These are phyloP conservation scores for Penicillium manginii DNA, from an alignment of 495 filamentous ascomycete species.

Conservation along the genomic window DNA sequence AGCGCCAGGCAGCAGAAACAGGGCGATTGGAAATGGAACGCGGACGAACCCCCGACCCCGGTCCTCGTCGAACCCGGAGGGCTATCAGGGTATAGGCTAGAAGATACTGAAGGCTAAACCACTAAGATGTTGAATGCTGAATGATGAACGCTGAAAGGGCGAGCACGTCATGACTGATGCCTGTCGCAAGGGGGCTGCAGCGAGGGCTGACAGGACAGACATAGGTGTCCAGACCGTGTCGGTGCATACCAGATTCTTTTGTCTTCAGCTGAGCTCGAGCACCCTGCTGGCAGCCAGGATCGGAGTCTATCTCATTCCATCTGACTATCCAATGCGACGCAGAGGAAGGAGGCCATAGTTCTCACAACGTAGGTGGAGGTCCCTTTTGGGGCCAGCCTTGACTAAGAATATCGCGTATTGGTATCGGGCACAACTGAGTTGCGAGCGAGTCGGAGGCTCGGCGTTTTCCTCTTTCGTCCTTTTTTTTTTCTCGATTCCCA, in stretches of 20 bases:
- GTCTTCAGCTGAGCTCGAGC: neutral
- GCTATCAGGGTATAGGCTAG: neutral
- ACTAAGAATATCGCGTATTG: slow-evolving; percentile 6
- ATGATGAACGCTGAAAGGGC: neutral
- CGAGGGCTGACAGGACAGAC: slow-evolving; percentile 1
- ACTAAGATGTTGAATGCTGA: neutral
- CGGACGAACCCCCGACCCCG: slow-evolving; percentile 10
- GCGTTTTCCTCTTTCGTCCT: neutral
- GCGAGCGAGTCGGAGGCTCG: neutral
- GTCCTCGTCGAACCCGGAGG: neutral
- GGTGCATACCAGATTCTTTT: slow-evolving; percentile 4
- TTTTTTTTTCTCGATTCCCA: slow-evolving; percentile 1
- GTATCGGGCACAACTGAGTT: neutral
- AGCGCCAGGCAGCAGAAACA: slow-evolving; percentile 18
- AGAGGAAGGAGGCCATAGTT: neutral
- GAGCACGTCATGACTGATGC: slow-evolving; percentile 20
- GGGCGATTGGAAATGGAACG: slow-evolving; percentile 28
- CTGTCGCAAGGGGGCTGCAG: slow-evolving; percentile 8
- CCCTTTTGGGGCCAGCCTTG: neutral
- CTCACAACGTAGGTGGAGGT: neutral
- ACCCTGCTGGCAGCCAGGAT: neutral
- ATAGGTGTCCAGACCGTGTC: slow-evolving; percentile 4
- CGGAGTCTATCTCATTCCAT: neutral
- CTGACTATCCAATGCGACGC: slow-evolving; percentile 1
- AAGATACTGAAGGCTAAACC: neutral